Conservation (phyloP, 208 protist species). For the Giardia duodenalis region DNA sequence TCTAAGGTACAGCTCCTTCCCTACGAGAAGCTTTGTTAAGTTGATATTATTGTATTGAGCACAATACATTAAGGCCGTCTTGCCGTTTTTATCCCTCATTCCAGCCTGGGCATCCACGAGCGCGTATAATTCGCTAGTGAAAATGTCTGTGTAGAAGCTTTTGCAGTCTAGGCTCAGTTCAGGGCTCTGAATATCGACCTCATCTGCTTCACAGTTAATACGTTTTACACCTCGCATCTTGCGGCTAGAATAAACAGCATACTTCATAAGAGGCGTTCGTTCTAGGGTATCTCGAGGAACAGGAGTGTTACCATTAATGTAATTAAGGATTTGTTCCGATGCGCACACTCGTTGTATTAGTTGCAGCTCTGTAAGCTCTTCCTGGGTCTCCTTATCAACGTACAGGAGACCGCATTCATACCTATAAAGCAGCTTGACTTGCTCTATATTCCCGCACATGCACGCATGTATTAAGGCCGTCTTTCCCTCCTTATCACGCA, state of each 20-base stretch:
- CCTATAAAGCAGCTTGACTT: not conserved
- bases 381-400: no score
- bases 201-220: no score
- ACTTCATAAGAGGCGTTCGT: not conserved
- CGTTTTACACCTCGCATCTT: no score
- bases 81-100: not conserved
- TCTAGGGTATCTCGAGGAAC: not conserved
- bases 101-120: not conserved
- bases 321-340: not conserved
- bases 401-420: not conserved
- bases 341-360: not conserved
- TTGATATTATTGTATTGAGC: not conserved
- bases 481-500: not conserved
- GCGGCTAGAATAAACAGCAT: no score
- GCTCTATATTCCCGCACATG: not conserved
- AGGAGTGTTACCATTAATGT: not conserved
- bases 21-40: not conserved
- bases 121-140: not conserved
- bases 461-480: not conserved
- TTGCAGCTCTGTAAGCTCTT: not conserved
- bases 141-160: not conserved
- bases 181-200: no score
- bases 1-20: not conserved
- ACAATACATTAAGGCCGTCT: not conserved
- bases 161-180: not conserved